Evolutionary conservation across 345 rosid genomes (phyloP).

Genomic region (Toxicodendron radicans): DNA sequence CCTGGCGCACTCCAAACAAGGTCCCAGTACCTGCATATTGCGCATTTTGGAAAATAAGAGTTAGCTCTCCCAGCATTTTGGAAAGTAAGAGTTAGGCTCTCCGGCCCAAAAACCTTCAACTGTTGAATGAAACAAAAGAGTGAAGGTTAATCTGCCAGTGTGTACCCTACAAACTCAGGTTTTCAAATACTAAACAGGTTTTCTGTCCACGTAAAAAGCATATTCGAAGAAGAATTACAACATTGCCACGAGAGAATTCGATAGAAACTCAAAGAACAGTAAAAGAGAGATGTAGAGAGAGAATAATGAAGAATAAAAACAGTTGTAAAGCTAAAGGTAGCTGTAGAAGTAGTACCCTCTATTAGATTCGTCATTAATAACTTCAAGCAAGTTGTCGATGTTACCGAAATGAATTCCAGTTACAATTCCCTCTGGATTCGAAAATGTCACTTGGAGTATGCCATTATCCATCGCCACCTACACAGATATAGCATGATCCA

Average conservation of each 20-base stretch:
- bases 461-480: constrained; percentile 90
- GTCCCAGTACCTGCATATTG: constrained; percentile 68
- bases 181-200: neutral
- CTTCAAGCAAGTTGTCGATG: constrained; percentile 87
- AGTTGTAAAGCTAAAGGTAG: neutral
- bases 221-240: neutral
- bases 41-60: neutral
- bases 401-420: constrained; percentile 63
- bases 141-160: too few relatives aligned
- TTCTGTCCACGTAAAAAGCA: neutral
- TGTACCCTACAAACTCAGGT: too few relatives aligned
- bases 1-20: constrained; percentile 67
- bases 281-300: neutral
- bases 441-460: constrained; percentile 60
- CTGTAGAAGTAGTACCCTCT: constrained; percentile 57
- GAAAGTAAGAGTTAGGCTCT: too few relatives aligned
- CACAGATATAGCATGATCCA: constrained; percentile 14
- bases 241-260: neutral
- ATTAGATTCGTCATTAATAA: constrained; percentile 66
- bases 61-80: neutral
- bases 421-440: constrained; percentile 79
- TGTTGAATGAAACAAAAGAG: too few relatives aligned
- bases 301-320: neutral
- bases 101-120: too few relatives aligned
- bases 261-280: neutral